A percentile compares a stretch with the other conserved stretches of the same genome.
These are phyloP conservation scores for Neurospora sp. DNA, from an alignment of 495 filamentous ascomycete species.

Conservation along the genomic window DNA sequence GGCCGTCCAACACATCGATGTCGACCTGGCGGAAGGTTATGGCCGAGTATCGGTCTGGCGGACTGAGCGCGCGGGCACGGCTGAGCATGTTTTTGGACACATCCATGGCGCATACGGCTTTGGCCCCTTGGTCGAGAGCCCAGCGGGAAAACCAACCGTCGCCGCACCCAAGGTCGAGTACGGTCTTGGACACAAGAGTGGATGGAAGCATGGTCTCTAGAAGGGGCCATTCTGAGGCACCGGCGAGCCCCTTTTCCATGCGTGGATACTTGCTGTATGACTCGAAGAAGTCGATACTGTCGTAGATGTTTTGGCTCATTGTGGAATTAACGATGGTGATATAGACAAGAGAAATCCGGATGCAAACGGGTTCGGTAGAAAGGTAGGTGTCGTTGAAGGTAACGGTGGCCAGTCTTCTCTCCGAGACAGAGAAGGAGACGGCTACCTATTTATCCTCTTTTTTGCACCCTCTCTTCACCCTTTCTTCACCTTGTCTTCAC, in stretches of 20 bases:
- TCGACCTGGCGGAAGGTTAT: slow-evolving; percentile 21
- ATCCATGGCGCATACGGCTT: slow-evolving; percentile 23
- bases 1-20: slow-evolving; percentile 12
- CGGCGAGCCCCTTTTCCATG: slow-evolving; percentile 13
- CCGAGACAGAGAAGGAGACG: background rate
- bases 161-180: slow-evolving; percentile 31
- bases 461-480: background rate
- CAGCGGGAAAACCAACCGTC: slow-evolving; percentile 31
- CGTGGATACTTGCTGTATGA: slow-evolving; percentile 24
- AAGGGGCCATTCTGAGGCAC: slow-evolving; percentile 25
- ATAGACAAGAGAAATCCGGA: background rate
- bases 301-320: slow-evolving; percentile 32
- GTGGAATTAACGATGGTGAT: background rate
- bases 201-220: slow-evolving; percentile 20
- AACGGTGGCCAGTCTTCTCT: background rate
- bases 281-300: slow-evolving; percentile 23
- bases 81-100: slow-evolving; percentile 28
- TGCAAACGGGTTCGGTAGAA: background rate
- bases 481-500: background rate
- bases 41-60: slow-evolving; percentile 4
- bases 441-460: background rate
- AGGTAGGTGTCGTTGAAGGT: background rate
- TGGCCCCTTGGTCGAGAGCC: slow-evolving; percentile 18
- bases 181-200: slow-evolving; percentile 9
- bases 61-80: slow-evolving; percentile 19